A percentile compares a stretch with the other conserved stretches of the same genome.
Conservation (phyloP, 495 filamentous ascomycete genomes). For the Glutinoglossum americanum region DNA sequence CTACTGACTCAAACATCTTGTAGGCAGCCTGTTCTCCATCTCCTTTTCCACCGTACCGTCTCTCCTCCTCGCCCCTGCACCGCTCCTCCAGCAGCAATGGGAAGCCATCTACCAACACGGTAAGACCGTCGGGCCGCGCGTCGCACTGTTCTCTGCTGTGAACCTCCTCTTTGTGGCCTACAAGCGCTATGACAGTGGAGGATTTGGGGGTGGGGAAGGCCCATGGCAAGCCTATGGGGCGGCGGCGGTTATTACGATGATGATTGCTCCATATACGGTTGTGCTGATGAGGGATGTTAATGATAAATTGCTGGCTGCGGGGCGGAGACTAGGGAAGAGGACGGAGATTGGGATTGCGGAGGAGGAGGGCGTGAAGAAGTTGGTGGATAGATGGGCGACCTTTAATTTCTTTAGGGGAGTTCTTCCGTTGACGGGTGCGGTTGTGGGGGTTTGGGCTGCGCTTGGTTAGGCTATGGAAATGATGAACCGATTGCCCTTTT, state of each 20-base stretch:
- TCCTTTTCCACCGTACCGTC: slow-evolving; percentile 17
- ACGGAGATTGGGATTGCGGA: slow-evolving; percentile 10
- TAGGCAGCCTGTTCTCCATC: slow-evolving; percentile 20
- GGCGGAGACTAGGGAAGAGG: slow-evolving; percentile 14
- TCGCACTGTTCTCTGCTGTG: background rate
- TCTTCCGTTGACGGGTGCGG: slow-evolving; percentile 18
- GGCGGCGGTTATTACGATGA: background rate
- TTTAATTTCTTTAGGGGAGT: slow-evolving; percentile 19
- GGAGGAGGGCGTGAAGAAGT: slow-evolving; percentile 11
- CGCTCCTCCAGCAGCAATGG: slow-evolving; percentile 14
- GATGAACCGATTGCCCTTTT: too few species aligned
- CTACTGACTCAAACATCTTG: too few species aligned
- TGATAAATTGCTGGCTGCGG: slow-evolving; percentile 8
- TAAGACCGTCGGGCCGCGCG: slow-evolving; percentile 20
- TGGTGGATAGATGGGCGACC: slow-evolving; percentile 18
- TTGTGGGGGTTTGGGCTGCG: slow-evolving; percentile 15
- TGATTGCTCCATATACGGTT: background rate
- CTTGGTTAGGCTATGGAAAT: slow-evolving; percentile 11
- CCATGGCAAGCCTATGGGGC: background rate
- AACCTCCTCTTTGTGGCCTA: background rate
- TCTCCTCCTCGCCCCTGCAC: slow-evolving; percentile 13
- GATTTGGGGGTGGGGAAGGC: background rate
- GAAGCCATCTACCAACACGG: slow-evolving; percentile 16
- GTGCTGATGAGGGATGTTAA: background rate
- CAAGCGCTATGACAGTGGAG: background rate